Base-by-base conservation (phyloP, 306 rosid species). In the Cercis canadensis region DNA sequence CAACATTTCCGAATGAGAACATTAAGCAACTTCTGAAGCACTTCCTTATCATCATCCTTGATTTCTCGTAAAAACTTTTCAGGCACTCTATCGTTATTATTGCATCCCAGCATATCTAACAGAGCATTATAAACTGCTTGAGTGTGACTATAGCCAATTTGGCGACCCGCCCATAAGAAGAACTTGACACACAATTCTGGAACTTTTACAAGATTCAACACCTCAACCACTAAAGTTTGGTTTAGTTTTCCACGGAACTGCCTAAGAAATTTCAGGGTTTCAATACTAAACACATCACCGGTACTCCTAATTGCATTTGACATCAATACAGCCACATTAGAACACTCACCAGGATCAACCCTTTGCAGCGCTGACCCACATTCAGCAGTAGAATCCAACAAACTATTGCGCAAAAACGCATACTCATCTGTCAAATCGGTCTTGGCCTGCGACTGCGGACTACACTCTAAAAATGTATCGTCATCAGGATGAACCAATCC, bases 141-240 rank as follows among this genome's bases (percentile, higher is more conserved):
- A 29, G 86, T 83, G 64, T 91, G 92, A 60, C 61, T 40, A 46
- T 91, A 91, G 44, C 96, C 97, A 24, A 91, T 88, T 67, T 91
- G 97, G 16, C 89, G 68, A 81, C 92, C 87, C 2, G 87, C 84
- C 97, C 97, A 91, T 1, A 88, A 6, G 75, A 91, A 91, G 46
- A 91, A 88, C 77, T 76, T 77, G 15, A 91, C 84, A 15, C 92
- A 84, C 69, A 91, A 65, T 4, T 80, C 77, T 57, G 84, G 86
- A 15, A 65, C 74, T 37, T 61, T 72, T 1, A 85, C 70, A 62
- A 50, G 74, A 41, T 70, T 66, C 86, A 88, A 74, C 6, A 91
- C 89, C 64, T 88, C 81, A 10, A 87, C 62, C 10, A 88, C 89
- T 63, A 91, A 47, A 69, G 57, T 68, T 4, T 77, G 84, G 31